A percentile compares a stretch with the other conserved stretches of the same genome.
Conservation (phyloP, 768 basidiomycete species). For the Goffeauzyma gilvescens region DNA sequence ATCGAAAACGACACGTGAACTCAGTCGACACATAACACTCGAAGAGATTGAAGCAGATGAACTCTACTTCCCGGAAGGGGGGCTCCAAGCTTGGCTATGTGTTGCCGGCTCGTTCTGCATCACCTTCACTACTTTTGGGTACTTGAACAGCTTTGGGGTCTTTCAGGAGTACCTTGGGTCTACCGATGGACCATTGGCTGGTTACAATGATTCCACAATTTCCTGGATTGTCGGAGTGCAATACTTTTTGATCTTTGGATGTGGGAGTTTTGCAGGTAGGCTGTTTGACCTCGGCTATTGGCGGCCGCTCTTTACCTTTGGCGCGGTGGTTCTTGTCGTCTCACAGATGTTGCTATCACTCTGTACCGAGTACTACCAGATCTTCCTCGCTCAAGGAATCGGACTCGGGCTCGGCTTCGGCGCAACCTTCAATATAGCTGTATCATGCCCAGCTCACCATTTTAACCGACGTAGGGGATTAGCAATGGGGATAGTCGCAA, state of each 20-base stretch:
- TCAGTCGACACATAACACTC: no score
- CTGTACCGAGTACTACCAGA: constrained; percentile 16
- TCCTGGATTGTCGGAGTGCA: constrained; percentile 33
- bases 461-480: constrained; percentile 35
- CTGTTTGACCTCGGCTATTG: constrained; percentile 33
- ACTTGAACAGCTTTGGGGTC: constrained; percentile 32
- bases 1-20: no score
- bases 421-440: constrained; percentile 38
- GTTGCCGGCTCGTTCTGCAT: constrained; percentile 6
- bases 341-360: constrained; percentile 21
- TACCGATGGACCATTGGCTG: no score
- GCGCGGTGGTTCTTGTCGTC: constrained; percentile 17
- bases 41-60: no score
- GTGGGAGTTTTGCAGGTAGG: constrained; percentile 25
- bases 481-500: constrained; percentile 31
- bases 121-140: constrained; percentile 18
- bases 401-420: constrained; percentile 38
- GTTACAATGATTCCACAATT: constrained; percentile 23
- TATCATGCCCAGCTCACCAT: constrained; percentile 38
- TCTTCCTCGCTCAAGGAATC: constrained; percentile 21
- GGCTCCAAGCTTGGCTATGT: constrained; percentile 11
- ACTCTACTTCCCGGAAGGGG: constrained; percentile 15
- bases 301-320: constrained; percentile 10
- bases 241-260: constrained; percentile 28
- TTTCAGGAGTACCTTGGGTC: constrained; percentile 34